A percentile compares a stretch with the other conserved stretches of the same genome.
These are phyloP conservation scores for Penicillium rolfsii DNA, from an alignment of 2,329 filamentous ascomycete species.

Conservation along the genomic window DNA sequence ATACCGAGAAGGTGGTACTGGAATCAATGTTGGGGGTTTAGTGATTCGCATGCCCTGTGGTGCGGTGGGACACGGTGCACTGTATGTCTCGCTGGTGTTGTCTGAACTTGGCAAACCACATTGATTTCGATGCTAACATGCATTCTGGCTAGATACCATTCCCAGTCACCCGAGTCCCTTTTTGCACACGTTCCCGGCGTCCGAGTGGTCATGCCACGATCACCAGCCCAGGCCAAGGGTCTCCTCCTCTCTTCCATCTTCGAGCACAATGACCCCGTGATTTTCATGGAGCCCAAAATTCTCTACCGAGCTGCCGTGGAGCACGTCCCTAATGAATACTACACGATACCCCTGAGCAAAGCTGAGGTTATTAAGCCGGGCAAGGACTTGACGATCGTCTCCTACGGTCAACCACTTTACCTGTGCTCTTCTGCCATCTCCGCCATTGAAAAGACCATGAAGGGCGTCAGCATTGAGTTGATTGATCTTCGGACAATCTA, in stretches of 20 bases:
- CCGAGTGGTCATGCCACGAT: conserved; percentile 82
- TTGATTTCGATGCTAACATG: neutral
- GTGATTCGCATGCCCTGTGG: conserved; percentile 90
- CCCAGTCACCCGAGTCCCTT: conserved; percentile 83
- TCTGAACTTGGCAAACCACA: no score
- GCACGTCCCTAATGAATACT: conserved; percentile 80
- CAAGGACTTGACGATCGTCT: conserved; percentile 78
- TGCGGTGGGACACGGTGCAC: conserved; percentile 82
- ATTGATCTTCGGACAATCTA: conserved; percentile 88
- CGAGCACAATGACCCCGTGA: conserved; percentile 77
- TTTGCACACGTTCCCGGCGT: conserved; percentile 88
- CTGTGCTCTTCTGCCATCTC: conserved; percentile 77
- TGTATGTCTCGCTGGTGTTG: conserved; percentile 50
- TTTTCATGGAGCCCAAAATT: conserved; percentile 95
- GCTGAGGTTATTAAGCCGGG: conserved; percentile 83
- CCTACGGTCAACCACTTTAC: conserved; percentile 88
- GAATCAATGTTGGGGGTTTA: conserved; percentile 73
- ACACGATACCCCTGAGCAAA: conserved; percentile 81
- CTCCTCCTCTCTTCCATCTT: conserved; percentile 76
- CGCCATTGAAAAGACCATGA: conserved; percentile 71
- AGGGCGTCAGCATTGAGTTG: conserved; percentile 75
- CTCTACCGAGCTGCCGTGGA: conserved; percentile 90
- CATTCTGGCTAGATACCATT: conserved; percentile 64
- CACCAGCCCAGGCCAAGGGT: conserved; percentile 85
- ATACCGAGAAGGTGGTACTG: conserved; percentile 69